phyloP scores from a whole-genome alignment of 768 basidiomycete genomes.

The Kwoniella pini region DNA sequence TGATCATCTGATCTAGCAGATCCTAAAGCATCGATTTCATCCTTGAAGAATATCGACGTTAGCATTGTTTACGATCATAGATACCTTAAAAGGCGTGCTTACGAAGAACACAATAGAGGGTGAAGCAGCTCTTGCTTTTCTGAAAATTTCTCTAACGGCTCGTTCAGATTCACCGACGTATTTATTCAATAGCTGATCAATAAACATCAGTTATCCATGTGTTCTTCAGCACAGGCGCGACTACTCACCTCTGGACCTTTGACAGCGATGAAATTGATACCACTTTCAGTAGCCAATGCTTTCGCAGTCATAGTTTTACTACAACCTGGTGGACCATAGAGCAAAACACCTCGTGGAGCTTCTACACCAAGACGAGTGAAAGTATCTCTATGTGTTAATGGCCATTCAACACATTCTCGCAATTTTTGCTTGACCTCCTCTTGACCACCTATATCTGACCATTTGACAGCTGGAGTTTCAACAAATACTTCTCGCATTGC shows the following conservation, averaged over 20 bases:
- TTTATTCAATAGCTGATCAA: slow-evolving; percentile 79
- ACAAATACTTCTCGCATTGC: slow-evolving; percentile 92
- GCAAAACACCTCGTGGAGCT: slow-evolving; percentile 82
- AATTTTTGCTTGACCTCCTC: slow-evolving; percentile 76
- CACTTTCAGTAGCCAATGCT: slow-evolving; percentile 89
- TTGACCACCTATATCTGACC: slow-evolving; percentile 89
- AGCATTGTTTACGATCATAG: background rate
- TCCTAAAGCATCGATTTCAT: slow-evolving; percentile 94
- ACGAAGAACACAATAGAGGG: slow-evolving; percentile 98
- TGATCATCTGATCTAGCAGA: slow-evolving; percentile 67
- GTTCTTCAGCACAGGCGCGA: background rate
- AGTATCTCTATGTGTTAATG: slow-evolving; percentile 77
- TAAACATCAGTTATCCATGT: background rate
- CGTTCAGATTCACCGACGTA: slow-evolving; percentile 97
- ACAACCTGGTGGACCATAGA: slow-evolving; percentile 97
- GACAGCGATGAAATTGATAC: slow-evolving; percentile 93
- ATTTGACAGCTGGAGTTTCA: slow-evolving; percentile 77
- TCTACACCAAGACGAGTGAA: slow-evolving; percentile 83
- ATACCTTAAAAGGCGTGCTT: slow-evolving; percentile 48
- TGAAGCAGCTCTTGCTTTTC: slow-evolving; percentile 88
- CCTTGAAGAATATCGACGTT: slow-evolving; percentile 59
- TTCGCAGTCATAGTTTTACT: slow-evolving; percentile 92
- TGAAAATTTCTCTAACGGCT: slow-evolving; percentile 90
- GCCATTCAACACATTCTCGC: slow-evolving; percentile 93
- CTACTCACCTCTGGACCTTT: slow-evolving; percentile 88